Percentiles rank a stretch among this genome's conserved stretches.
Conservation (phyloP, 805 yeast genomes). For the Lipomyces japonicus region DNA sequence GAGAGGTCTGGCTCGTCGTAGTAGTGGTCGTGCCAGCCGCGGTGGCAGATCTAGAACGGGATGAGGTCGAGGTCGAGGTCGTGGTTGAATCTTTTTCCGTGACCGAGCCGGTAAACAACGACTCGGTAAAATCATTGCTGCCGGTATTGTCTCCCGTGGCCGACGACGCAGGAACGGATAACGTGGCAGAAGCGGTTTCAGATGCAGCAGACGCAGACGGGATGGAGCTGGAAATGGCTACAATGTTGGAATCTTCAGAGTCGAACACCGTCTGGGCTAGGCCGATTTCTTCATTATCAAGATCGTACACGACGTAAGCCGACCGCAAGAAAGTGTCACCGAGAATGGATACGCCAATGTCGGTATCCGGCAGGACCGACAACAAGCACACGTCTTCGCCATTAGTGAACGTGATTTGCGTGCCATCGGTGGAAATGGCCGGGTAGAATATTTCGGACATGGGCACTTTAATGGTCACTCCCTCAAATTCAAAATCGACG, state of each 20-base stretch:
- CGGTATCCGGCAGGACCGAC: slow-evolving; percentile 33
- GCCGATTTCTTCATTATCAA: slow-evolving; percentile 54
- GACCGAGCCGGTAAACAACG: neutral
- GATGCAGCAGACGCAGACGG: slow-evolving; percentile 9
- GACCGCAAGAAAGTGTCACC: slow-evolving; percentile 66
- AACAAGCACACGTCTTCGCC: slow-evolving; percentile 31
- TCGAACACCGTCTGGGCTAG: slow-evolving; percentile 47
- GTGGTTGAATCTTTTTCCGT: neutral
- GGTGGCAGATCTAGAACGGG: neutral
- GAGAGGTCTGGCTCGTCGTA: neutral
- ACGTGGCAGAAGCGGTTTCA: neutral
- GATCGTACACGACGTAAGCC: slow-evolving; percentile 64
- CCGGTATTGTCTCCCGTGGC: neutral
- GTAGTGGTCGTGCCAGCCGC: neutral
- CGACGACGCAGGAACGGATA: neutral
- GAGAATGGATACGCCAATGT: slow-evolving; percentile 41
- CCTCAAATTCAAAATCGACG: slow-evolving; percentile 50
- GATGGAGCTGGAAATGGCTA: slow-evolving; percentile 14
- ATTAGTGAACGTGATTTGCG: slow-evolving; percentile 18
- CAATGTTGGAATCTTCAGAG: slow-evolving; percentile 30
- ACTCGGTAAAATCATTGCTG: neutral
- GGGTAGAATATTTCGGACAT: slow-evolving; percentile 32
- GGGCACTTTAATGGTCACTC: slow-evolving; percentile 49
- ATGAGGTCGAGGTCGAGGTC: neutral
- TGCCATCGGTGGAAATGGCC: slow-evolving; percentile 14